phyloP scores from a whole-genome alignment of 768 basidiomycete genomes.

The Lactarius quietus region DNA sequence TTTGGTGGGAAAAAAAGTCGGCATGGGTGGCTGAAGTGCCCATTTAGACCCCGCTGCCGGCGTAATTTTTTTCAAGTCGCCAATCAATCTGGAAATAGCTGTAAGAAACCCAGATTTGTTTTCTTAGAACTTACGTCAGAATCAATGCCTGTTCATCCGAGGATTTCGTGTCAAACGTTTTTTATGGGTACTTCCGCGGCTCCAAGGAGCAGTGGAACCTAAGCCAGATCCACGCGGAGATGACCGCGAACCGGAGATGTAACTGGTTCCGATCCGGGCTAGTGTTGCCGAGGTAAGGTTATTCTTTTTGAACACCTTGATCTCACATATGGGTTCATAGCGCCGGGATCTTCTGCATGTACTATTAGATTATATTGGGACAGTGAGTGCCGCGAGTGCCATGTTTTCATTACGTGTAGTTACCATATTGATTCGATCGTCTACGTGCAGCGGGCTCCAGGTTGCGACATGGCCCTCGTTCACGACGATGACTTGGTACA shows the following conservation, averaged over 20 bases:
- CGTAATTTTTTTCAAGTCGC: no score
- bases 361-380: neutral
- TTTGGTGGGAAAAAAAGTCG: no score
- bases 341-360: neutral
- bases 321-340: neutral
- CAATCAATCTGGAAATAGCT: no score
- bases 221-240: neutral
- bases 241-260: neutral
- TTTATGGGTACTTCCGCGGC: neutral
- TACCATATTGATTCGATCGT: neutral
- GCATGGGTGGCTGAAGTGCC: no score
- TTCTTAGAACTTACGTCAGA: neutral
- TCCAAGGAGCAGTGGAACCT: neutral
- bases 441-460: neutral
- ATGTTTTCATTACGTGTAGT: neutral
- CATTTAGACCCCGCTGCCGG: no score
- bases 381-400: neutral
- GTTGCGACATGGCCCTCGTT: neutral
- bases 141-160: neutral
- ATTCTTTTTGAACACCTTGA: neutral
- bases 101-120: neutral
- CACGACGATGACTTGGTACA: neutral
- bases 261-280: neutral
- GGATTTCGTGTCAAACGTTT: neutral
- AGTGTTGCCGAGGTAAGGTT: neutral